These are phyloP conservation scores for Aspergillus ustus DNA, from an alignment of 2,329 filamentous ascomycete species.

Conservation along the genomic window DNA sequence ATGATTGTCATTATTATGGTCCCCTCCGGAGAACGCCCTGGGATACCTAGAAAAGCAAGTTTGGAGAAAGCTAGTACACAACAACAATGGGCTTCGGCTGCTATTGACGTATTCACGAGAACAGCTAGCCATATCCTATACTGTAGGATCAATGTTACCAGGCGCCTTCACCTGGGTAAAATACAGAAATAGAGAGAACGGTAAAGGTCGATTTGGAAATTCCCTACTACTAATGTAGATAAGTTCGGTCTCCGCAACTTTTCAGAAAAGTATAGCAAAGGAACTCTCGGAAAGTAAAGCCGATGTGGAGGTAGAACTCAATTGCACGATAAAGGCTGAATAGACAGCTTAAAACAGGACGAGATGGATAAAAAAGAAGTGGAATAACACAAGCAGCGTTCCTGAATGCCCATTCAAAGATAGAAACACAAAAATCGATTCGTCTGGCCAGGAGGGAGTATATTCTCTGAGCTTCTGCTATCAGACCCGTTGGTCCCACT, in stretches of 20 bases:
- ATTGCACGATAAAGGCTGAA: background rate
- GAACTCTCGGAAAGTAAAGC: background rate
- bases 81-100: background rate
- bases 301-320: background rate
- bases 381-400: background rate
- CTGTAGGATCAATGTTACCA: too few relatives aligned
- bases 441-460: background rate
- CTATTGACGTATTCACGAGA: too few relatives aligned
- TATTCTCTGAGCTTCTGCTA: background rate
- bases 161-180: too few relatives aligned
- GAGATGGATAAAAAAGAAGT: background rate
- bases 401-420: background rate
- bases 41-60: background rate
- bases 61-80: background rate
- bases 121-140: too few relatives aligned
- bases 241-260: background rate
- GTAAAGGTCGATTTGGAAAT: too few relatives aligned
- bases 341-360: too few relatives aligned
- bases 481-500: conserved; percentile 5
- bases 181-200: too few relatives aligned
- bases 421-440: background rate
- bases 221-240: too few relatives aligned
- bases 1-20: background rate
- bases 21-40: too few relatives aligned
- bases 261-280: background rate